phyloP scores from a whole-genome alignment of 2,329 filamentous ascomycete species.

The Chaetomium olivaceum region DNA sequence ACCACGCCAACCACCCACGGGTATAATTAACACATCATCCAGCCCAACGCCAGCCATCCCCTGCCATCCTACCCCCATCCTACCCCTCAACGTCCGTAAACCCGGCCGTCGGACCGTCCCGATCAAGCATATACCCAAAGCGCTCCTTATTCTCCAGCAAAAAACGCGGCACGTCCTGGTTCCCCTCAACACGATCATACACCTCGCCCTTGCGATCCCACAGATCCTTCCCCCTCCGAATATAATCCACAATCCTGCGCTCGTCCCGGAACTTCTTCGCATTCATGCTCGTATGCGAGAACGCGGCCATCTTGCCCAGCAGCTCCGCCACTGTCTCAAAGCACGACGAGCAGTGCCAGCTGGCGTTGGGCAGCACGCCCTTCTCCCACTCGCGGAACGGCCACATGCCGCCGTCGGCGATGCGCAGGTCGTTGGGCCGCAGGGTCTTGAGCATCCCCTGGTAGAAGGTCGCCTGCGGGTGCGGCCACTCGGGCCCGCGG shows the following conservation, averaged over 20 bases:
- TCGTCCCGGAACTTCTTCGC: slow-evolving; percentile 49
- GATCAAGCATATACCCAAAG: slow-evolving; percentile 49
- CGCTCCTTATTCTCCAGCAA: slow-evolving; percentile 43
- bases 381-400: slow-evolving; percentile 45
- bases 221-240: slow-evolving; percentile 55
- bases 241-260: slow-evolving; percentile 50
- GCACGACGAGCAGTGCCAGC: slow-evolving; percentile 65
- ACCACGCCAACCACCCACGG: not conserved
- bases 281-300: slow-evolving; percentile 58
- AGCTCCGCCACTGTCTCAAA: slow-evolving; percentile 58
- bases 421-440: slow-evolving; percentile 54
- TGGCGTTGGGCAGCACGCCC: slow-evolving; percentile 50
- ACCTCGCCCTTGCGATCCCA: slow-evolving; percentile 53
- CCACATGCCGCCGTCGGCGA: slow-evolving; percentile 46
- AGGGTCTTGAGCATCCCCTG: slow-evolving; percentile 50
- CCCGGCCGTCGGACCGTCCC: slow-evolving; percentile 49
- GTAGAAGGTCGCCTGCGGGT: slow-evolving; percentile 62
- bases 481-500: slow-evolving; percentile 51
- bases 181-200: slow-evolving; percentile 52
- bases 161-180: slow-evolving; percentile 54
- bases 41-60: not conserved
- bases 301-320: slow-evolving; percentile 56
- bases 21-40: not conserved
- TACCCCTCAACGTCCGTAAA: slow-evolving; percentile 47
- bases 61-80: not conserved